These are phyloP conservation scores for Secale cereale DNA, from an alignment of 176 grass and related monocot species.

Conservation along the genomic window DNA sequence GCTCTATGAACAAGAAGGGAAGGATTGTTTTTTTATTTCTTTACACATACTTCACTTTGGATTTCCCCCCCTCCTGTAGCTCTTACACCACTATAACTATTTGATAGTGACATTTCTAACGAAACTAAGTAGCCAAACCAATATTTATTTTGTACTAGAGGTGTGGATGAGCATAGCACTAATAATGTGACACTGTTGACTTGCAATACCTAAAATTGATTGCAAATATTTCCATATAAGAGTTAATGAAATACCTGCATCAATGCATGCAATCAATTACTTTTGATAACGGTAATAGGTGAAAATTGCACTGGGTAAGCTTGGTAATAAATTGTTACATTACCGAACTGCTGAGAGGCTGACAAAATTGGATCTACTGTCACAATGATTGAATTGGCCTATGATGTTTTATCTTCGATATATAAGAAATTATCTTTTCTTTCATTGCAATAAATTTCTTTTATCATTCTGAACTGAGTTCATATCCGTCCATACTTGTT, in stretches of 20 bases:
- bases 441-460: not conserved
- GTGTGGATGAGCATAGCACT: not conserved
- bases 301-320: not conserved
- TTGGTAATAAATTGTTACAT: not conserved
- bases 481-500: not conserved
- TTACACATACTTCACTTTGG: not conserved
- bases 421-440: not conserved
- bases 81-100: not conserved
- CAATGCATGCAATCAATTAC: not conserved
- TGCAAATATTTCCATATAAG: not conserved
- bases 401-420: not conserved
- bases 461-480: not conserved
- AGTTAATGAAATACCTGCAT: not conserved
- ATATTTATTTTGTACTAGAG: not conserved
- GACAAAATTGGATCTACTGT: not conserved
- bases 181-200: not conserved
- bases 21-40: not conserved
- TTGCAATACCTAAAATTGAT: slow-evolving; percentile 9
- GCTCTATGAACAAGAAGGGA: not conserved
- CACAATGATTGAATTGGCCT: not conserved
- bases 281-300: not conserved
- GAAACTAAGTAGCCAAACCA: not conserved
- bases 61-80: not conserved
- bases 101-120: not conserved
- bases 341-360: not conserved